phyloP scores from a whole-genome alignment of 192 early-diverging fungal species.

The Podila epicladia region DNA sequence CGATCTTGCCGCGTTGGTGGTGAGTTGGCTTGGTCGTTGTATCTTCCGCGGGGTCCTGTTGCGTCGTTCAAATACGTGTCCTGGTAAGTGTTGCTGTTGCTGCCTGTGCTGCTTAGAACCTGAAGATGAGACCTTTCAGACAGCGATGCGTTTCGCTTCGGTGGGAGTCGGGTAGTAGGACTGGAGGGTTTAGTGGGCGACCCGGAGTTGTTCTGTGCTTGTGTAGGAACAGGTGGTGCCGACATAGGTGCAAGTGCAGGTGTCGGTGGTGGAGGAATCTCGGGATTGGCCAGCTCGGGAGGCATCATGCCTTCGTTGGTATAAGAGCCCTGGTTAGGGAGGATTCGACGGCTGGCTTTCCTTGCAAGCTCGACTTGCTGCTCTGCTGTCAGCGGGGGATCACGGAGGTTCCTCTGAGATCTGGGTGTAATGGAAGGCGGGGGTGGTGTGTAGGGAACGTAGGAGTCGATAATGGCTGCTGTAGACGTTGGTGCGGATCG shows the following conservation, averaged over 20 bases:
- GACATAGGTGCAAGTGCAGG: background rate
- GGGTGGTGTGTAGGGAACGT: slow-evolving; percentile 37
- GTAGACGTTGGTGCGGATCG: background rate
- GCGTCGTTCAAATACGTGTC: background rate
- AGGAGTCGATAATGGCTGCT: slow-evolving; percentile 11
- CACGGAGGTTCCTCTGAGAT: slow-evolving; percentile 19
- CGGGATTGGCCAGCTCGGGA: slow-evolving; percentile 7
- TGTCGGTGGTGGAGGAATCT: background rate
- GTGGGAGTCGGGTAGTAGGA: background rate
- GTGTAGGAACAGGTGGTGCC: background rate
- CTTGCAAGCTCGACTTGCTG: slow-evolving; percentile 44
- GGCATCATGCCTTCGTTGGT: slow-evolving; percentile 36
- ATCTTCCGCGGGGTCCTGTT: background rate
- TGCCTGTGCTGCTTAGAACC: background rate
- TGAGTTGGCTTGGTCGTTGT: background rate
- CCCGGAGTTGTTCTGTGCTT: background rate
- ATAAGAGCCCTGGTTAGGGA: slow-evolving; percentile 44
- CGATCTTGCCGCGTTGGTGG: background rate
- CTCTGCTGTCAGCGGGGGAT: slow-evolving; percentile 23
- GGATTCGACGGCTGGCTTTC: slow-evolving; percentile 46
- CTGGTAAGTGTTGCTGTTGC: background rate
- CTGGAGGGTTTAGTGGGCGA: background rate
- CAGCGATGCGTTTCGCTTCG: slow-evolving; percentile 32
- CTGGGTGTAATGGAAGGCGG: slow-evolving; percentile 24
- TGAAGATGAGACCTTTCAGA: slow-evolving; percentile 26